Evolutionary conservation across 2,329 filamentous ascomycete species (phyloP), one percentile per base, ranked within the genome.

Genomic region (Cercospora brassicicola): DNA sequence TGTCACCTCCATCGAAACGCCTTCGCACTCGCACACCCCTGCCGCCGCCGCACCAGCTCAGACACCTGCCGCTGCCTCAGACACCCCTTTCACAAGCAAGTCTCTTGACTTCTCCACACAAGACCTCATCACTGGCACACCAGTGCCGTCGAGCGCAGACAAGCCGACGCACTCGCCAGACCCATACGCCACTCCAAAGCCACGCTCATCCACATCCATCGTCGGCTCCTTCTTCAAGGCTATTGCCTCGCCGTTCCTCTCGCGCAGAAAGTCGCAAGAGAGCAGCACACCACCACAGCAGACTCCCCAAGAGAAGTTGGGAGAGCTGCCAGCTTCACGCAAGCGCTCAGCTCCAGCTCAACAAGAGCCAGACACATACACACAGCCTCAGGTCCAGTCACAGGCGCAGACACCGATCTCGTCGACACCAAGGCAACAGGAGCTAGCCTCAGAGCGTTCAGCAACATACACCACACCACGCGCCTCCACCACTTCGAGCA

Each of bases 281-380:
- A 31, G 26, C 11, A 60, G 23, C 18, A 55, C 64, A 45, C 51
- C 64, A 59, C 53, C 51, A 61, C 66, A 64, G 18, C 62, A 63
- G 59, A 60, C 59, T 57, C 59, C 61, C 36, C 39, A 61, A 55
- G 53, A 67, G 55, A 56, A 28, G 13, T 60, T 72, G 18, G 71
- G 66, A 60, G 57, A 65, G 60, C 62, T 73, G n/a, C 70, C 71
- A 59, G 62, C 65, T n/a, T 70, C 68, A 23, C 71, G 72, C 61
- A 74, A 75, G 69, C 71, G 73, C 15, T 51, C 69, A 39, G 73
- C 73, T 62, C 66, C 69, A 69, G 68, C 67, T 59, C 61, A 51
- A 45, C 69, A 68, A 53, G 61, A 63, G 57, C 65, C 66, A 53
- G 57, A 64, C 42, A 45, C 67, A 64, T 45, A 61, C 28, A 65